A percentile compares a stretch with the other conserved stretches of the same genome.
Conservation (phyloP, 2,329 filamentous ascomycete genomes). For the Metarhizium guizhouense region DNA sequence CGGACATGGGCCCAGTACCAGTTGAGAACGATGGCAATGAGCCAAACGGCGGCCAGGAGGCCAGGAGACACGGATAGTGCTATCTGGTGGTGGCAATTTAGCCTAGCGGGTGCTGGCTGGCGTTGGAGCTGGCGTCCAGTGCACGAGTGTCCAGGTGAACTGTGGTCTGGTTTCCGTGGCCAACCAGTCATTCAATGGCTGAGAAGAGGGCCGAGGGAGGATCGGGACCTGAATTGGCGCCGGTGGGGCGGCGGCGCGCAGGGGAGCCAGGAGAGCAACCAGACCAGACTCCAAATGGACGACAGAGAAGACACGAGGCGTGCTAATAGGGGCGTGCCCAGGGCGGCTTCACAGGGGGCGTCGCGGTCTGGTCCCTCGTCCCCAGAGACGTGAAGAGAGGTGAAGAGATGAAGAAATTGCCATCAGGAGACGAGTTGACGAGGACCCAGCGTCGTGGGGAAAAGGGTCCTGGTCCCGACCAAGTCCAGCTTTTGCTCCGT, state of each 20-base stretch:
- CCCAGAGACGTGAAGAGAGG: no score
- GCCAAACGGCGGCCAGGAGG: background rate
- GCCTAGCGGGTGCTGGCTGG: background rate
- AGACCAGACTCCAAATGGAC: no score
- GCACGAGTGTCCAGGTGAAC: background rate
- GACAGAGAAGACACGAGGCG: background rate
- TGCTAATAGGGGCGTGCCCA: no score
- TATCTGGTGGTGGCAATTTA: no score
- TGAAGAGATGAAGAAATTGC: no score
- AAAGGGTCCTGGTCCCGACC: no score
- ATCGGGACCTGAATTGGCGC: background rate
- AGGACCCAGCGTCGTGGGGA: no score
- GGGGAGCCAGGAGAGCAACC: background rate
- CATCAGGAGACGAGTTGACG: no score
- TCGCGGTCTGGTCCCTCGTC: no score
- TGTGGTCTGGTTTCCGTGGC: background rate
- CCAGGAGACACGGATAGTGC: no score
- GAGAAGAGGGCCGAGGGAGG: background rate
- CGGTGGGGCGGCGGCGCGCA: background rate
- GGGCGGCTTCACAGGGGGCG: no score
- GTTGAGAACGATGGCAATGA: background rate
- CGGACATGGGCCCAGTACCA: slow-evolving; percentile 3
- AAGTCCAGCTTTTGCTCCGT: no score
- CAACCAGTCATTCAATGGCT: background rate
- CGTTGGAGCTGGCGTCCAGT: background rate